These are phyloP conservation scores for Pseudogymnoascus sp. DNA, from an alignment of 2,329 filamentous ascomycete species.

Conservation along the genomic window DNA sequence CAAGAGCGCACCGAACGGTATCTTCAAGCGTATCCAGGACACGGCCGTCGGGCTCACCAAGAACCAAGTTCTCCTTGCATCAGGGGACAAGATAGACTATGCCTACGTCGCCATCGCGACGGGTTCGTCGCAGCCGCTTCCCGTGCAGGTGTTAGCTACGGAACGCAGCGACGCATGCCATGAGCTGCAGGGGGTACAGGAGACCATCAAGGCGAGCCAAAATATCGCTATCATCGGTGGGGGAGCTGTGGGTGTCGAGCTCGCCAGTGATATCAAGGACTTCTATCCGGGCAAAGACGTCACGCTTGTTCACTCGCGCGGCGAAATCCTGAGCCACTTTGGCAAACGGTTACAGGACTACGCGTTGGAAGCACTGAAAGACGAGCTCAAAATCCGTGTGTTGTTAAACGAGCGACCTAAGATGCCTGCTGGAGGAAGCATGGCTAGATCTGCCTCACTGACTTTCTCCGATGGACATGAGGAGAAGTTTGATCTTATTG, in stretches of 20 bases:
- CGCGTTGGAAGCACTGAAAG: constrained; percentile 27
- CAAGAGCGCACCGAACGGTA: constrained; percentile 25
- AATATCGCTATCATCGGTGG: constrained; percentile 34
- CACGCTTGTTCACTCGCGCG: constrained; percentile 39
- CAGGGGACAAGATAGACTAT: constrained; percentile 31
- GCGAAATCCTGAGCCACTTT: constrained; percentile 34
- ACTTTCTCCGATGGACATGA: constrained; percentile 27
- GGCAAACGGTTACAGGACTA: constrained; percentile 33
- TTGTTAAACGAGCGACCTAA: constrained; percentile 30
- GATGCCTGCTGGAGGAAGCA: constrained; percentile 11
- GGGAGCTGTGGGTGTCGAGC: constrained; percentile 42
- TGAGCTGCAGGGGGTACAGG: constrained; percentile 29
- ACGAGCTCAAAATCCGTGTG: constrained; percentile 32
- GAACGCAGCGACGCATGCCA: constrained; percentile 25
- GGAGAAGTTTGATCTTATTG: constrained; percentile 34
- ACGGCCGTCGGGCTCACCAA: constrained; percentile 26
- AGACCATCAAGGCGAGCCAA: constrained; percentile 21
- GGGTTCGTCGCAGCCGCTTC: constrained; percentile 29
- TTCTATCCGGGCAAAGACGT: constrained; percentile 39
- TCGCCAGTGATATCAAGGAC: constrained; percentile 40
- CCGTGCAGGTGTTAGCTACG: constrained; percentile 26
- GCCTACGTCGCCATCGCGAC: constrained; percentile 38
- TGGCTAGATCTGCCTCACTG: constrained; percentile 19
- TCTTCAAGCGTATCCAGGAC: constrained; percentile 27
- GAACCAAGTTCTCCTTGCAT: constrained; percentile 27